Evolutionary conservation across 805 yeast species (phyloP).

Genomic region (Kodamaea neixiangensis): DNA sequence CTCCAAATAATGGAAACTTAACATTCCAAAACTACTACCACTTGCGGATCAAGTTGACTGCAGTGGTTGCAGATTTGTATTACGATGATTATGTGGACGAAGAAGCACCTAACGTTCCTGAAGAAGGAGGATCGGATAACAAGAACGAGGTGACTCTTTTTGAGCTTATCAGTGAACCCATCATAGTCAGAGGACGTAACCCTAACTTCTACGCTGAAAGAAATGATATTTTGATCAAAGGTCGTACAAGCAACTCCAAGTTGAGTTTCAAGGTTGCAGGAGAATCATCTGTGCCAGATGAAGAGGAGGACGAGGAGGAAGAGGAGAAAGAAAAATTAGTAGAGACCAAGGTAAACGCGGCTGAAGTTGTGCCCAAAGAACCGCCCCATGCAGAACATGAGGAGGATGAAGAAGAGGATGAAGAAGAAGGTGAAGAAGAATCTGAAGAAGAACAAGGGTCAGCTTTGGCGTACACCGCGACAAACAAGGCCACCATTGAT

Average conservation of each 20-base stretch:
- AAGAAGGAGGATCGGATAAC: conserved; percentile 12
- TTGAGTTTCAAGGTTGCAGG: conserved; percentile 14
- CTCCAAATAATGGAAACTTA: conserved; percentile 53
- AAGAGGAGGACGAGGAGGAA: conserved; percentile 11
- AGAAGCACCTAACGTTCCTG: conserved; percentile 19
- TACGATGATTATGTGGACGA: conserved; percentile 40
- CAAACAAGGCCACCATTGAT: conserved; percentile 9
- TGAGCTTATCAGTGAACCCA: conserved; percentile 43
- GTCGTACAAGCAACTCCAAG: conserved; percentile 14
- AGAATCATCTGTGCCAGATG: conserved; percentile 12
- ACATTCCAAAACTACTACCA: conserved; percentile 49
- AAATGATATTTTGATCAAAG: conserved; percentile 47
- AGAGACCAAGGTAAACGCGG: not conserved
- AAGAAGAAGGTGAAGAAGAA: conserved; percentile 7
- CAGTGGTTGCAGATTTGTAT: conserved; percentile 39
- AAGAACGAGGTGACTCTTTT: conserved; percentile 32
- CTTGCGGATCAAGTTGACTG: conserved; percentile 34
- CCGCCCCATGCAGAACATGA: conserved; percentile 1
- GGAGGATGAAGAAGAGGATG: conserved; percentile 8
- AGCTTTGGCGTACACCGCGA: conserved; percentile 4
- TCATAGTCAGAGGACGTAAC: conserved; percentile 61
- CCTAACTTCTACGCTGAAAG: conserved; percentile 60
- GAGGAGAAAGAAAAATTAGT: conserved; percentile 4
- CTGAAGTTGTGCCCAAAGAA: not conserved
- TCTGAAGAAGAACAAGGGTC: conserved; percentile 11